phyloP scores from a whole-genome alignment of 2,329 filamentous ascomycete genomes.

The Talaromyces islandicus region DNA sequence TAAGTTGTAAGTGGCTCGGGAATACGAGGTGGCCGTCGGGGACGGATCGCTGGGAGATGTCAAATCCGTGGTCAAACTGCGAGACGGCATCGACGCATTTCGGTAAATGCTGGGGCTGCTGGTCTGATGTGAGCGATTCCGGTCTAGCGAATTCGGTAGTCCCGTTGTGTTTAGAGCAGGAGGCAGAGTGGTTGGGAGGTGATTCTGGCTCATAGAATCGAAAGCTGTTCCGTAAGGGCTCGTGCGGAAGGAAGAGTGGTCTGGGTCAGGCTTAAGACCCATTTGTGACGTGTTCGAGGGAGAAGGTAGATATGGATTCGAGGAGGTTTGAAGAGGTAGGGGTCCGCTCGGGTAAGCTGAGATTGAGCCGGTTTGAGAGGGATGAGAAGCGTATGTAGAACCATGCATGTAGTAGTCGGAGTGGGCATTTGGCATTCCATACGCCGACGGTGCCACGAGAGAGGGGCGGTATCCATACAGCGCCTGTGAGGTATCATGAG shows the following conservation, averaged over 20 bases:
- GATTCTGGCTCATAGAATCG: slow-evolving; percentile 28
- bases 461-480: slow-evolving; percentile 37
- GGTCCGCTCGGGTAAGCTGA: slow-evolving; percentile 30
- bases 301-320: slow-evolving; percentile 32
- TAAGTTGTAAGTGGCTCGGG: slow-evolving; percentile 32
- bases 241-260: slow-evolving; percentile 30
- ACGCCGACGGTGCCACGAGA: slow-evolving; percentile 28
- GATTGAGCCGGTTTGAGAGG: slow-evolving; percentile 24
- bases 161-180: slow-evolving; percentile 23
- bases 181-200: slow-evolving; percentile 28
- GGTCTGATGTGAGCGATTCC: slow-evolving; percentile 31
- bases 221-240: slow-evolving; percentile 29
- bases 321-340: slow-evolving; percentile 26
- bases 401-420: slow-evolving; percentile 34
- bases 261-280: slow-evolving; percentile 28
- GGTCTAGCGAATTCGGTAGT: slow-evolving; percentile 28
- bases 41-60: slow-evolving; percentile 32
- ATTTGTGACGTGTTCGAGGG: slow-evolving; percentile 24
- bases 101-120: slow-evolving; percentile 33
- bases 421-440: slow-evolving; percentile 28
- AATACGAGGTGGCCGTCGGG: slow-evolving; percentile 29
- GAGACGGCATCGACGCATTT: slow-evolving; percentile 34
- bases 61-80: slow-evolving; percentile 31
- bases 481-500: slow-evolving; percentile 31
- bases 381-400: slow-evolving; percentile 27